A percentile compares a stretch with the other conserved stretches of the same genome.
Conservation (phyloP, 225 moss, liverwort and hornwort species). For the Marchantia polymorpha region DNA sequence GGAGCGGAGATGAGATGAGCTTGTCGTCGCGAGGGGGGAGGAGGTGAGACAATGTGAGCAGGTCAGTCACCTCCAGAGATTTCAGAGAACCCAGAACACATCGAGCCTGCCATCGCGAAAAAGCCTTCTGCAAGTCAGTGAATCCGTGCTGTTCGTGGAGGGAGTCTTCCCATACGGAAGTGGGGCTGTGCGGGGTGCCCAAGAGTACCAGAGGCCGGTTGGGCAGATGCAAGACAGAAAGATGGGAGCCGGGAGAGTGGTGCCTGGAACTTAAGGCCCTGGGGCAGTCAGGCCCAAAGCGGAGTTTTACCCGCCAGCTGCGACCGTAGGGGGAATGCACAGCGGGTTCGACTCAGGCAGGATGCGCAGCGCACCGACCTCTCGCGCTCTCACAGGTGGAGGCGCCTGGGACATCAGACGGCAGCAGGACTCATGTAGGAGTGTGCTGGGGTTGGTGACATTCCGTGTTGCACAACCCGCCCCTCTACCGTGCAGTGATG, state of each 20-base stretch:
- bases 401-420: neutral
- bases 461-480: neutral
- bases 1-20: neutral
- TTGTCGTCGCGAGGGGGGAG: neutral
- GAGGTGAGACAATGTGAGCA: neutral
- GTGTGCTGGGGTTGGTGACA: neutral
- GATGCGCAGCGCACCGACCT: neutral
- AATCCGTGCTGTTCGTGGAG: neutral
- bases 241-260: too few species aligned
- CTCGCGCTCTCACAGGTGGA: neutral
- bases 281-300: neutral
- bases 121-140: neutral
- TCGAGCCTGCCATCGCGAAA: constrained; percentile 17
- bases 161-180: neutral
- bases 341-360: neutral
- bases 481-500: neutral
- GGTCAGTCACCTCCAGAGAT: constrained; percentile 9
- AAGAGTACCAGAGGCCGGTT: too few species aligned
- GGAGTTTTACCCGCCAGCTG: neutral
- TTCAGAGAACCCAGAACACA: constrained; percentile 22
- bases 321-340: neutral
- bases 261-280: neutral
- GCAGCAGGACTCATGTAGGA: neutral
- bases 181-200: neutral
- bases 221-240: too few species aligned